Evolutionary conservation across 169 alveolate genomes (phyloP).

Genomic region (Theileria orientalis): DNA sequence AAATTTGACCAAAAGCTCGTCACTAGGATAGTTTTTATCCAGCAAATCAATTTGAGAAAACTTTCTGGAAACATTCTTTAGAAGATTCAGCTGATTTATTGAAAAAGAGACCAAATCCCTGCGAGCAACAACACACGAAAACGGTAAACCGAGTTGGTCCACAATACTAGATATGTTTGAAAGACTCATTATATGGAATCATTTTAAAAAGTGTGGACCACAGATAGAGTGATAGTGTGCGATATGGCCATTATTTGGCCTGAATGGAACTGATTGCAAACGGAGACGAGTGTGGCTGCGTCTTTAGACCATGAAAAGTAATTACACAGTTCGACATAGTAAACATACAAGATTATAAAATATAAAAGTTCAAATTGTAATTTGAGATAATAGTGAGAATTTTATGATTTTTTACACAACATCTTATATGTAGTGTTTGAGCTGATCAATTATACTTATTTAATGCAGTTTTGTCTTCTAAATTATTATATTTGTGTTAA

Average conservation of each 20-base stretch:
- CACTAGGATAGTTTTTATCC: not conserved
- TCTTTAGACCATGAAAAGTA: constrained; percentile 5
- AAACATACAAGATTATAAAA: too few species aligned
- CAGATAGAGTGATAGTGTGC: too few species aligned
- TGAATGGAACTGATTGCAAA: not conserved
- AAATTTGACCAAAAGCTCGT: not conserved
- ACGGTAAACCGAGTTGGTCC: constrained; percentile 25
- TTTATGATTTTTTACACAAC: not conserved
- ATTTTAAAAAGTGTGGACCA: not conserved
- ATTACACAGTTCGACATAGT: not conserved
- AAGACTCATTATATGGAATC: constrained; percentile 11
- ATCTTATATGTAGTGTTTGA: not conserved
- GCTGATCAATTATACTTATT: not conserved
- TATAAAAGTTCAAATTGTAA: not conserved
- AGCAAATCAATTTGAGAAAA: constrained; percentile 32
- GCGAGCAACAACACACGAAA: constrained; percentile 46
- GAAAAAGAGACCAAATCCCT: constrained; percentile 15
- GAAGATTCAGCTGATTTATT: constrained; percentile 37
- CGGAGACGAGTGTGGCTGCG: constrained; percentile 14
- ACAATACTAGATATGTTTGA: constrained; percentile 23
- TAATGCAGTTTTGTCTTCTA: not conserved
- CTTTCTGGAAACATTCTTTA: constrained; percentile 10
- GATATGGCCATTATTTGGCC: too few species aligned
- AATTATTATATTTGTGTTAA: too few species aligned
- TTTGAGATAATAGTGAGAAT: not conserved